Percentiles rank a stretch among this genome's conserved stretches.
phyloP scores from a whole-genome alignment of 805 yeast species.

The Barnettozyma pratensis region DNA sequence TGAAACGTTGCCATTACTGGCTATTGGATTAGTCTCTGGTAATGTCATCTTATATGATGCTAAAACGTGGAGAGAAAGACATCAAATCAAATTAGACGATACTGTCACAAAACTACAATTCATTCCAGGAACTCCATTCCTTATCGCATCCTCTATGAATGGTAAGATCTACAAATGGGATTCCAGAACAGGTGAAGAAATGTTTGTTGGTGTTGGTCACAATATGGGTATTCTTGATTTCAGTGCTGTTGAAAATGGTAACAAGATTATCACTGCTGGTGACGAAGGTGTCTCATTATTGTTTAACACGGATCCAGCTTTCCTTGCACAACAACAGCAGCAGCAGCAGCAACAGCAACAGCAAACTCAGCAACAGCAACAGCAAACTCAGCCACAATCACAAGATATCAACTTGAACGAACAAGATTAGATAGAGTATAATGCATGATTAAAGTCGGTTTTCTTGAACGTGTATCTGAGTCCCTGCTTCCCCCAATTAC shows the following conservation, averaged over 20 bases:
- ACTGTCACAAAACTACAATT: conserved; percentile 80
- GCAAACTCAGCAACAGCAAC: neutral
- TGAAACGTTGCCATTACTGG: conserved; percentile 56
- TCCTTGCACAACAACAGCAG: neutral
- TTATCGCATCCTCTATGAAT: conserved; percentile 75
- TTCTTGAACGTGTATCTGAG: no score
- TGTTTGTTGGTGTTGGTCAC: conserved; percentile 84
- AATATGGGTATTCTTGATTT: conserved; percentile 92
- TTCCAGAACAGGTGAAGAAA: conserved; percentile 73
- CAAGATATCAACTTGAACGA: conserved; percentile 2
- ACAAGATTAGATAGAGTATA: neutral
- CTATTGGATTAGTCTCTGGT: conserved; percentile 88
- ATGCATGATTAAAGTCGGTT: no score
- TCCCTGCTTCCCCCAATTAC: no score
- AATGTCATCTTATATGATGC: conserved; percentile 79
- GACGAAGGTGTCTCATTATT: conserved; percentile 93
- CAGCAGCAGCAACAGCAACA: conserved; percentile 3
- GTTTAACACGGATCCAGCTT: conserved; percentile 14
- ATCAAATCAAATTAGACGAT: conserved; percentile 63
- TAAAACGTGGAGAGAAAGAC: conserved; percentile 81
- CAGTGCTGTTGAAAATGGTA: conserved; percentile 58
- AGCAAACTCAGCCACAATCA: neutral
- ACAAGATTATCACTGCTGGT: conserved; percentile 82
- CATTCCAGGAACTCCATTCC: conserved; percentile 46
- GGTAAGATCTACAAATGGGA: conserved; percentile 88